Percentiles rank a stretch among this genome's conserved stretches.
Conservation (phyloP, 1,284 basidiomycete genomes). For the Malassezia caprae region DNA sequence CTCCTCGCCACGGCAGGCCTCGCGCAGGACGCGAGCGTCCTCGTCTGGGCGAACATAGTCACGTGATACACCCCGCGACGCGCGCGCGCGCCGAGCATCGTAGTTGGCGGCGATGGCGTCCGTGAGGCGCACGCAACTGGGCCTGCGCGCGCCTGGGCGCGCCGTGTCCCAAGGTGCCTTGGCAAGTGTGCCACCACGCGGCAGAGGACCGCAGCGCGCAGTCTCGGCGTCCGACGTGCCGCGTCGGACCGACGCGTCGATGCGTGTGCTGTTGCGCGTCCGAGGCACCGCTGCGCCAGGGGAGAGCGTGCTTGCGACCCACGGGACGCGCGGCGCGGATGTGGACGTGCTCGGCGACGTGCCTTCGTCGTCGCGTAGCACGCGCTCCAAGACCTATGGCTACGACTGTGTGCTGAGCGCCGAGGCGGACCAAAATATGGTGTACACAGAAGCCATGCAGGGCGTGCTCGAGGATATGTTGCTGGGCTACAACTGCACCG, state of each 20-base stretch:
- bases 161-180: constrained; percentile 3
- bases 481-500: constrained; percentile 90
- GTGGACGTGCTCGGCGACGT: background rate
- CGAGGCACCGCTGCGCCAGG: constrained; percentile 8
- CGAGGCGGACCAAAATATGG: constrained; percentile 87
- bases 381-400: constrained; percentile 39
- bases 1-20: constrained; percentile 32
- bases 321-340: constrained; percentile 10
- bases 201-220: background rate
- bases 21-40: constrained; percentile 30
- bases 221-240: background rate
- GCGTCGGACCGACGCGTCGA: constrained; percentile 28
- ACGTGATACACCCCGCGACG: constrained; percentile 16
- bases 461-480: constrained; percentile 88
- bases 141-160: constrained; percentile 9
- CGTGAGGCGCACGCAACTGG: constrained; percentile 11
- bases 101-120: constrained; percentile 7
- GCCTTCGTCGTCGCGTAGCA: background rate
- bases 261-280: constrained; percentile 45
- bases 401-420: constrained; percentile 66
- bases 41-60: constrained; percentile 22
- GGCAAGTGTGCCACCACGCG: background rate
- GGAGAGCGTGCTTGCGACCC: constrained; percentile 4
- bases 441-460: constrained; percentile 85
- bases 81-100: background rate